phyloP scores from a whole-genome alignment of 2,329 filamentous ascomycete species.

The Fusarium haematococcum region DNA sequence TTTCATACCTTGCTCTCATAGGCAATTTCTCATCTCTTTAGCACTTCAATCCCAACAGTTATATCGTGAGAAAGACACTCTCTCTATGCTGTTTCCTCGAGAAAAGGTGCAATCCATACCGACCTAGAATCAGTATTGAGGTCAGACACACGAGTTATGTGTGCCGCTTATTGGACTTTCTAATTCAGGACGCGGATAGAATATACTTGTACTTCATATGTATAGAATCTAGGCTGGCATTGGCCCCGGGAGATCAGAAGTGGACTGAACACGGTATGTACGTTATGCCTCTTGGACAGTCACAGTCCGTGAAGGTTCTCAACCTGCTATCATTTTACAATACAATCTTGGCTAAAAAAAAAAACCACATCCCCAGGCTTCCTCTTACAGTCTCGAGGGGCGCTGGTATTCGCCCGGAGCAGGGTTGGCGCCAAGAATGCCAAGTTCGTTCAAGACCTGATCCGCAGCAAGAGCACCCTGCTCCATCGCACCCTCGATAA shows the following conservation, averaged over 20 bases:
- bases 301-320: not conserved
- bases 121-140: not conserved
- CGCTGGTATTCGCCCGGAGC: not conserved
- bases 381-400: not conserved
- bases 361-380: not conserved
- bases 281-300: not conserved
- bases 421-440: not conserved
- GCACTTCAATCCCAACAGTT: no score
- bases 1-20: not conserved
- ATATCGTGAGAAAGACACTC: no score
- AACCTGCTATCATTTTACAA: not conserved
- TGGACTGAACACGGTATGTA: not conserved
- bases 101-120: not conserved
- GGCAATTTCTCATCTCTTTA: no score
- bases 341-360: not conserved
- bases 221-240: not conserved
- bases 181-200: not conserved
- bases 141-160: not conserved
- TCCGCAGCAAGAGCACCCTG: conserved; percentile 29
- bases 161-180: not conserved
- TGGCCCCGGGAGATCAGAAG: not conserved
- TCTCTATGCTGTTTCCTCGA: no score
- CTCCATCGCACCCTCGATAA: conserved; percentile 47
- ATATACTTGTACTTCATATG: not conserved
- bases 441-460: not conserved